Percentiles rank a stretch among this genome's conserved stretches.
Conservation (phyloP, 1,284 basidiomycete species). For the Ustilago crameri region DNA sequence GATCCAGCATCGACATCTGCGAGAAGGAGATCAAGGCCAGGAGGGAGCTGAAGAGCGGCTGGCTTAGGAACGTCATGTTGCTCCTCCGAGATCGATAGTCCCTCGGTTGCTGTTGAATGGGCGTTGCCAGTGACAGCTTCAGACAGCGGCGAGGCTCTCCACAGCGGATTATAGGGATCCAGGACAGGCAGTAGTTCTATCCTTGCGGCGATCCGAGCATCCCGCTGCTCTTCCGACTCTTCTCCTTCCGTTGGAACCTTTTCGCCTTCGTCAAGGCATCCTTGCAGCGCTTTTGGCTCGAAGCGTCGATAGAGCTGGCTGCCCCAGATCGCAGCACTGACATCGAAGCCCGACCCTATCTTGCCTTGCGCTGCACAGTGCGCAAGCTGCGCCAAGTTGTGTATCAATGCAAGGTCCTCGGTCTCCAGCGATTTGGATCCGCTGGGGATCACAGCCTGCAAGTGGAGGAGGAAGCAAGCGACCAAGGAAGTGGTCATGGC, state of each 20-base stretch:
- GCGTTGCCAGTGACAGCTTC: slow-evolving; percentile 4
- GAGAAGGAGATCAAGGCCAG: slow-evolving; percentile 58
- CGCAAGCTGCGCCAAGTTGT: slow-evolving; percentile 93
- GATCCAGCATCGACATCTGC: slow-evolving; percentile 67
- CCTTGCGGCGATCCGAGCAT: slow-evolving; percentile 15
- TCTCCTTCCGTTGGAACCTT: slow-evolving; percentile 51
- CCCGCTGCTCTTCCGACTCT: slow-evolving; percentile 16
- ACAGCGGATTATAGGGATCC: slow-evolving; percentile 58
- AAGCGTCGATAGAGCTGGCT: slow-evolving; percentile 94
- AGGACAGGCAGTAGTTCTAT: slow-evolving; percentile 46
- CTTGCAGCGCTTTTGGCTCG: slow-evolving; percentile 72
- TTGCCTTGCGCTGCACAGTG: slow-evolving; percentile 98
- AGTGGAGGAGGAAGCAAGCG: slow-evolving; percentile 83
- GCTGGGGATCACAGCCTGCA: slow-evolving; percentile 71
- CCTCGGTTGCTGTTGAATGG: slow-evolving; percentile 58
- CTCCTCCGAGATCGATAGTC: slow-evolving; percentile 27
- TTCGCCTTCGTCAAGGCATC: slow-evolving; percentile 47
- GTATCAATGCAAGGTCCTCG: slow-evolving; percentile 71
- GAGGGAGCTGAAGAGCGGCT: slow-evolving; percentile 61
- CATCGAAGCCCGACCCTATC: slow-evolving; percentile 96
- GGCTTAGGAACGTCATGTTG: slow-evolving; percentile 36
- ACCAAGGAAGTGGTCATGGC: slow-evolving; percentile 95
- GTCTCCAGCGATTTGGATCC: slow-evolving; percentile 34
- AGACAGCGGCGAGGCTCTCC: slow-evolving; percentile 53
- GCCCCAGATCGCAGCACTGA: slow-evolving; percentile 91